Conservation (phyloP, 1,139 yeast genomes). For the Suhomyces wounanorum region DNA sequence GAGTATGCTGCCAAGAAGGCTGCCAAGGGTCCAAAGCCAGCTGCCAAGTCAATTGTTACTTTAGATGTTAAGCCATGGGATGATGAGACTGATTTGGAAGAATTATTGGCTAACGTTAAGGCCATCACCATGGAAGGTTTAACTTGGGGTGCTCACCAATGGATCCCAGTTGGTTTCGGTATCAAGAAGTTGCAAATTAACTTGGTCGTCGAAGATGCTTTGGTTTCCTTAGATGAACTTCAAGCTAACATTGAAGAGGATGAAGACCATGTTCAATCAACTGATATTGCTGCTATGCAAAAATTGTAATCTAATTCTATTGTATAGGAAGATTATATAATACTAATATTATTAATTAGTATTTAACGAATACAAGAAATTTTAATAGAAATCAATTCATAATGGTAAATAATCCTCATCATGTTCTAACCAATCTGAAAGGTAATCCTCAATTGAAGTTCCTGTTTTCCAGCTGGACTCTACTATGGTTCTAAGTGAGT, state of each 20-base stretch:
- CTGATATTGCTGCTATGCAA: conserved; percentile 97
- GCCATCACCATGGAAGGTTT: conserved; percentile 87
- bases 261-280: conserved; percentile 99
- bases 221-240: conserved; percentile 90
- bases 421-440: conserved; percentile 46
- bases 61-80: conserved; percentile 99
- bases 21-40: conserved; percentile 94
- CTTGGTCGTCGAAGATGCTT: conserved; percentile 96
- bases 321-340: conserved; percentile 18
- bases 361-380: conserved; percentile 66
- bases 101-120: conserved; percentile 84
- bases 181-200: conserved; percentile 98
- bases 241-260: conserved; percentile 85
- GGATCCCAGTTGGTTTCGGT: conserved; percentile 98
- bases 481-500: conserved; percentile 40
- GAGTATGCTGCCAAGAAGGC: conserved; percentile 98
- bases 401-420: conserved; percentile 53
- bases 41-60: conserved; percentile 97
- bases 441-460: conserved; percentile 39
- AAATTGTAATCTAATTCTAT: conserved; percentile 63
- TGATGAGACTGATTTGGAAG: conserved; percentile 95
- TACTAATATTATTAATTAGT: conserved; percentile 10
- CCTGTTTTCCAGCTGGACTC: conserved; percentile 46
- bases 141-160: conserved; percentile 97
- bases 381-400: conserved; percentile 49